Conservation (phyloP, 176 grass and related monocot species). For the Lolium multiflorum region DNA sequence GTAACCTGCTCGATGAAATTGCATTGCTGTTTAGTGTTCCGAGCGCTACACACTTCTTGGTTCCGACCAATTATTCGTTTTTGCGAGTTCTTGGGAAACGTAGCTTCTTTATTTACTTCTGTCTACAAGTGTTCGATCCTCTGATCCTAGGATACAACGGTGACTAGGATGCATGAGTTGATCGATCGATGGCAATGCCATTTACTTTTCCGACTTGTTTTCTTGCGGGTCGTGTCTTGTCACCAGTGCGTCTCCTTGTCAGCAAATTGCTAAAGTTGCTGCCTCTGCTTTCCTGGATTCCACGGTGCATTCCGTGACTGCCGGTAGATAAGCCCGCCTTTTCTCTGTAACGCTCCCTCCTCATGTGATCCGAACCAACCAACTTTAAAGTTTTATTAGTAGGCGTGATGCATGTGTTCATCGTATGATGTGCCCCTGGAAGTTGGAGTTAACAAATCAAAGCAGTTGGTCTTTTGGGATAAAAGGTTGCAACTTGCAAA, state of each 20-base stretch:
- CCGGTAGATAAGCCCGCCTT: constrained; percentile 57
- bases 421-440: constrained; percentile 60
- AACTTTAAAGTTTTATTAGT: constrained; percentile 57
- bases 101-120: background rate
- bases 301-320: constrained; percentile 65
- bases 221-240: constrained; percentile 44
- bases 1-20: constrained; percentile 54
- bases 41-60: background rate
- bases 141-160: background rate
- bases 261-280: constrained; percentile 59
- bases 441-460: constrained; percentile 41
- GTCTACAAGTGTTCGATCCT: background rate
- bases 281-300: constrained; percentile 59
- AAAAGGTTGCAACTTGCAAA: constrained; percentile 45
- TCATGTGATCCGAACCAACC: constrained; percentile 86
- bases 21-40: background rate
- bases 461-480: constrained; percentile 29
- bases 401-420: constrained; percentile 61
- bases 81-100: background rate
- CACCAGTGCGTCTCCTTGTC: constrained; percentile 54
- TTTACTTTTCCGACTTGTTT: constrained; percentile 46
- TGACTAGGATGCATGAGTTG: constrained; percentile 14
- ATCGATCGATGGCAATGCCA: constrained; percentile 44
- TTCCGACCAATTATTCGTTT: constrained; percentile 17
- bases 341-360: constrained; percentile 49